Evolutionary conservation across 352 stramenopile species (phyloP), one percentile per base, ranked within the genome.

Genomic region (Elongisporangium anandrum): DNA sequence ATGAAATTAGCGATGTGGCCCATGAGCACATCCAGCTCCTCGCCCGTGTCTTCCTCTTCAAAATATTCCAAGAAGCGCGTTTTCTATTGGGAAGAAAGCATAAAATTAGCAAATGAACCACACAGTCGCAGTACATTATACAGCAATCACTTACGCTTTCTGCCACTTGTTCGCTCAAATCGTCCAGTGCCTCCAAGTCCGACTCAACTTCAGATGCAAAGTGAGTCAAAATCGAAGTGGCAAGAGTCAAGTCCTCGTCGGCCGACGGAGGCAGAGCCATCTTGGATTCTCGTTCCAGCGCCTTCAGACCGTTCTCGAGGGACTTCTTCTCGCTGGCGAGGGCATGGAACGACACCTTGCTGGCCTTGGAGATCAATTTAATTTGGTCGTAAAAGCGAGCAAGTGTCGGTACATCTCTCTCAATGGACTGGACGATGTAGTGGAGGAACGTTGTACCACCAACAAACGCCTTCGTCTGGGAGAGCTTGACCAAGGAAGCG

Each of bases 391-490:
- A 82, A 56, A 94, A 94, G 22, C 78, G 71, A 21, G 75, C 79
- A 1, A 94, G 73, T 16, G 88, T 68, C 4, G 85, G 85, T 19
- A 88, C 80, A 23, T 94, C 85, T 16, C 82, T 75, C 60, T 95
- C 85, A 51, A 93, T 88, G 21, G 79, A 90, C 63, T 95, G 81
- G 20, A 95, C 83, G n/a, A 95, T 71, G 57, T 92, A 95, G 50
- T 95, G 85, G 54, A 93, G 69, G 57, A 95, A 88, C 13, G 85
- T 93, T 49, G 86, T 86, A 6, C 82, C 80, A 10, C 85, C 85
- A 12, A 88, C 78, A 52, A 95, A 95, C 21, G 83, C 85, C 65
- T 93, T 95, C 0, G 85, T 95, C 67, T 95, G 85, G 13, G 85
- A 95, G 45, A 95, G 73, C 65, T 93, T 95, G 39, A 92, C 80